Evolutionary conservation across 73 alveolate genomes (phyloP).

Genomic region (Loxodes magnus): DNA sequence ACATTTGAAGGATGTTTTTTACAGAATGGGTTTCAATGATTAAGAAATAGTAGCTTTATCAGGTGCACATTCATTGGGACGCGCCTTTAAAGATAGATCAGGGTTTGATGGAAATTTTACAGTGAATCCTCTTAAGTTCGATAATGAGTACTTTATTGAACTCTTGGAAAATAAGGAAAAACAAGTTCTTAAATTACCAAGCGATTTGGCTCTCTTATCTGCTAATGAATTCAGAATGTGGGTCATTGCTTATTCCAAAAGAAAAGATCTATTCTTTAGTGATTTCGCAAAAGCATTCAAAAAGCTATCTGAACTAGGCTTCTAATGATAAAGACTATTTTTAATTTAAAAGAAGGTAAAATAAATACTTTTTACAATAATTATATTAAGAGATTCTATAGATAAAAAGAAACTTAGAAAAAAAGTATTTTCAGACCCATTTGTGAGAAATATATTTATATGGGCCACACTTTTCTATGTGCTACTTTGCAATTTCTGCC

Average conservation of each 20-base stretch:
- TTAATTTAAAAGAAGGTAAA: neutral
- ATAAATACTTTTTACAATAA: too few relatives aligned
- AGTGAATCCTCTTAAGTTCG: slow-evolving; percentile 51
- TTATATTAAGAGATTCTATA: too few relatives aligned
- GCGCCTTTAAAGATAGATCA: slow-evolving; percentile 25
- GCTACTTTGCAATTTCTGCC: too few relatives aligned
- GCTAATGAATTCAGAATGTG: slow-evolving; percentile 23
- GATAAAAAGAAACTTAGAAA: too few relatives aligned
- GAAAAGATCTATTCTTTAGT: slow-evolving; percentile 33
- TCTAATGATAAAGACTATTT: neutral
- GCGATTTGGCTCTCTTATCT: slow-evolving; percentile 23
- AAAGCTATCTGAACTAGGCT: slow-evolving; percentile 50
- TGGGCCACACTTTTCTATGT: too few relatives aligned
- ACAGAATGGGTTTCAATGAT: slow-evolving; percentile 35
- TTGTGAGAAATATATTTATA: too few relatives aligned
- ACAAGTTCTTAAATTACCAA: slow-evolving; percentile 29
- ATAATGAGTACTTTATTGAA: slow-evolving; percentile 47
- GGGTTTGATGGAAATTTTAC: slow-evolving; percentile 48
- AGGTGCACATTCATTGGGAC: slow-evolving; percentile 59
- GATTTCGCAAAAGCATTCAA: slow-evolving; percentile 48
- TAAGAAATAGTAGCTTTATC: slow-evolving; percentile 44
- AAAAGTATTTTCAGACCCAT: too few relatives aligned
- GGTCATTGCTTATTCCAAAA: slow-evolving; percentile 30
- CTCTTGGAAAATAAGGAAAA: slow-evolving; percentile 31
- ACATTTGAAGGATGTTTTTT: slow-evolving; percentile 19